Percentiles rank a stretch among this genome's conserved stretches.
phyloP scores from a whole-genome alignment of 2,329 filamentous ascomycete species.

The Colletotrichum noveboracense region DNA sequence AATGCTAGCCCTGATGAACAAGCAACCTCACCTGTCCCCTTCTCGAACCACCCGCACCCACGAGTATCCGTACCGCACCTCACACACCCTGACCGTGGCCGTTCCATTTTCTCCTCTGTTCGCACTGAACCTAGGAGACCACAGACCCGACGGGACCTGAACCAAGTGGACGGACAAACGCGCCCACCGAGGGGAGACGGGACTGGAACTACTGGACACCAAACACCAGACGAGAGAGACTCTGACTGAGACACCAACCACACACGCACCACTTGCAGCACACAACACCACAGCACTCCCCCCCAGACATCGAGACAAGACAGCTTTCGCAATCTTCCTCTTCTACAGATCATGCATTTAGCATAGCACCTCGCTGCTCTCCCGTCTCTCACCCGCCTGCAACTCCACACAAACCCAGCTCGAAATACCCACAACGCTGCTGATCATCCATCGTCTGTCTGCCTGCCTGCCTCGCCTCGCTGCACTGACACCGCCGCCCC shows the following conservation, averaged over 20 bases:
- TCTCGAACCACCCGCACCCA: conserved; percentile 11
- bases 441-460: not conserved
- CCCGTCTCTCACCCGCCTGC: not conserved
- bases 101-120: not conserved
- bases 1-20: conserved; percentile 18
- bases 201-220: not conserved
- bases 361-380: conserved; percentile 10
- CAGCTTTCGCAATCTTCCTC: not conserved
- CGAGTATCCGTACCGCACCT: not conserved
- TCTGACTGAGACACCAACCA: conserved; percentile 18
- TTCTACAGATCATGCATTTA: conserved; percentile 11
- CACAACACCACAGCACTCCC: not conserved
- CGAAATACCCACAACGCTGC: not conserved
- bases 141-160: not conserved
- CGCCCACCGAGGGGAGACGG: not conserved
- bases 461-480: not conserved
- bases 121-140: not conserved
- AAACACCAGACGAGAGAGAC: conserved; percentile 4
- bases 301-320: not conserved
- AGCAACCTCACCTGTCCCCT: conserved; percentile 18
- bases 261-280: not conserved
- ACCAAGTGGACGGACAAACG: not conserved
- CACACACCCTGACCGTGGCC: not conserved
- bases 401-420: not conserved
- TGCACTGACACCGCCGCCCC: not conserved